Conservation (phyloP, 164 flowering plant genomes). For the Brasenia schreberi region DNA sequence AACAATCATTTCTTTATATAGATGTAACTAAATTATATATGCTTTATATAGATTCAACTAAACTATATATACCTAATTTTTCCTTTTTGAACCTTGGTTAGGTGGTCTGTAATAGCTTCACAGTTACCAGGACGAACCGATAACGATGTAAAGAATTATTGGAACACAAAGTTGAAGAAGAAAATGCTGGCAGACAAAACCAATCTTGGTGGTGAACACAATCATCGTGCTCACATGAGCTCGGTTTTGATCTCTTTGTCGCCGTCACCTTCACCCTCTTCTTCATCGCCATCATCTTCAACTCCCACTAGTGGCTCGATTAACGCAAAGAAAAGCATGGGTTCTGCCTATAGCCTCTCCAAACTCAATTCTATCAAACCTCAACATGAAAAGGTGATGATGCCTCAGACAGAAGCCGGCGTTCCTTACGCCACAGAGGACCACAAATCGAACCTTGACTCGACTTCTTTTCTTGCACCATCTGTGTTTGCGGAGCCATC, state of each 20-base stretch:
- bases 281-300: neutral
- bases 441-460: neutral
- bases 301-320: neutral
- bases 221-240: conserved; percentile 1
- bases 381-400: neutral
- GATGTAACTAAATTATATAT: neutral
- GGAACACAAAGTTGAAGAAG: conserved; percentile 79
- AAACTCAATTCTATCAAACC: neutral
- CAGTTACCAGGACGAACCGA: conserved; percentile 67
- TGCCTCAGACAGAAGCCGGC: conserved; percentile 2
- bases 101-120: conserved; percentile 73
- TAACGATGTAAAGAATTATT: conserved; percentile 70
- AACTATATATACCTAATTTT: neutral
- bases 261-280: conserved; percentile 4
- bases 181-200: conserved; percentile 21
- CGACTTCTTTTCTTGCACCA: neutral
- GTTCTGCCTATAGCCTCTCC: neutral
- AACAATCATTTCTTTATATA: neutral
- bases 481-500: neutral
- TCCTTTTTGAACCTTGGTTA: conserved; percentile 8
- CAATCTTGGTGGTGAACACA: neutral
- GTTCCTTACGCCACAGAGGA: conserved; percentile 5
- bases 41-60: neutral
- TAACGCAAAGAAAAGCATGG: neutral
- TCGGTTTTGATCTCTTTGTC: conserved; percentile 3